Percentiles rank a stretch among this genome's conserved stretches.
phyloP scores from a whole-genome alignment of 345 rosid genomes.

The Linum tenue region DNA sequence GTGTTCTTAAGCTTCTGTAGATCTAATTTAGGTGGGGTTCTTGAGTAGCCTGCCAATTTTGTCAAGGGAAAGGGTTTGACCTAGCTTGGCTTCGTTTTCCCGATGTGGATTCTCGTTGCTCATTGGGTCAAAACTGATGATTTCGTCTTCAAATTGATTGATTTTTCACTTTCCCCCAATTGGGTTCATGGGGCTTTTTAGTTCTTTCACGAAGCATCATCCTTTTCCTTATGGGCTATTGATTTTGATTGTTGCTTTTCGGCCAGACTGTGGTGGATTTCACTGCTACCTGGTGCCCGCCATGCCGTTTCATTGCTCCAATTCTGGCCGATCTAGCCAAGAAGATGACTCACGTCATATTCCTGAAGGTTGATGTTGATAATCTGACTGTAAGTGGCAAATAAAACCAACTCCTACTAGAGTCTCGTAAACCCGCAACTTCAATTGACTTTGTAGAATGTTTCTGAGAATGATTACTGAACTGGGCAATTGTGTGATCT shows the following conservation, averaged over 20 bases:
- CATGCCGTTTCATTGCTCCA: slow-evolving; percentile 21
- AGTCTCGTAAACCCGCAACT: neutral
- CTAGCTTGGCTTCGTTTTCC: too few relatives aligned
- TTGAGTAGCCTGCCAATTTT: too few relatives aligned
- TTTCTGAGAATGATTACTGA: neutral
- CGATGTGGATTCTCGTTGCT: too few relatives aligned
- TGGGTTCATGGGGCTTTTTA: neutral
- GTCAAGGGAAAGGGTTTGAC: too few relatives aligned
- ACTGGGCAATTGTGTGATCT: neutral
- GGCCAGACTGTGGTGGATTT: slow-evolving; percentile 26
- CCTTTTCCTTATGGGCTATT: too few relatives aligned
- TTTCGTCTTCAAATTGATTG: neutral
- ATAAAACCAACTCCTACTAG: neutral
- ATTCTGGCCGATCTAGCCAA: slow-evolving; percentile 19
- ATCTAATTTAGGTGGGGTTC: neutral
- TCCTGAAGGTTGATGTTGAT: slow-evolving; percentile 31
- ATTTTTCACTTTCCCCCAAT: too few relatives aligned
- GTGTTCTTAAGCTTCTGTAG: neutral
- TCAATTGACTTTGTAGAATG: neutral
- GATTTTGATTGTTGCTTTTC: neutral
- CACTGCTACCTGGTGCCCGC: slow-evolving; percentile 31
- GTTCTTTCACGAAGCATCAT: neutral
- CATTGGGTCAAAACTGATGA: neutral
- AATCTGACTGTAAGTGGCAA: slow-evolving; percentile 19
- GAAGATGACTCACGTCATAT: slow-evolving; percentile 19